phyloP scores from a whole-genome alignment of 208 protist species.

The Leishmania guyanensis region DNA sequence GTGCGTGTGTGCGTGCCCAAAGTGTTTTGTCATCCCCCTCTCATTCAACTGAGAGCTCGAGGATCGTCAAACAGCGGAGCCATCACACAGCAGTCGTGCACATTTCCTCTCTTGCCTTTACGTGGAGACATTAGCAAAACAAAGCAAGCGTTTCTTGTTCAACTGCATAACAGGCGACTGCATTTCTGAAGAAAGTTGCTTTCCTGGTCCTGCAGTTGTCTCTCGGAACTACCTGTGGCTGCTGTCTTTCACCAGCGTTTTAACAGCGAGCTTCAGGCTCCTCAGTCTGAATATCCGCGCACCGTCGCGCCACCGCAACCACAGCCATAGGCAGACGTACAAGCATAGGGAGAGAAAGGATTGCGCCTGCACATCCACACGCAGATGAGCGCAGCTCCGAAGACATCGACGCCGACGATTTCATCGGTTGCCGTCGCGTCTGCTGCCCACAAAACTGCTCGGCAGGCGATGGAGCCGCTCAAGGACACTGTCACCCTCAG shows the following conservation, averaged over 20 bases:
- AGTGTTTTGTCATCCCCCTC: neutral
- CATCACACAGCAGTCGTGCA: neutral
- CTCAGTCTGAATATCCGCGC: neutral
- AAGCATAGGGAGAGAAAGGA: neutral
- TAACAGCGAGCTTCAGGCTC: neutral
- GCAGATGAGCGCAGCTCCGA: neutral
- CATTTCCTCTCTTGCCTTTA: neutral
- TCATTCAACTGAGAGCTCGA: neutral
- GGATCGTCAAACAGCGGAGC: neutral
- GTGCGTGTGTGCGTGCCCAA: neutral
- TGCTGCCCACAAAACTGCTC: neutral
- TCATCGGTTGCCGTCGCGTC: neutral
- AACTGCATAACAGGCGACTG: neutral
- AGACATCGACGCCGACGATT: neutral
- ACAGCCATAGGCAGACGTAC: too few species aligned
- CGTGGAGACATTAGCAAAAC: neutral
- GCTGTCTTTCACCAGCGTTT: neutral
- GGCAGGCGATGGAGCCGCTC: neutral
- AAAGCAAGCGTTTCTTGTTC: neutral
- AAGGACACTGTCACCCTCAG: conserved; percentile 16
- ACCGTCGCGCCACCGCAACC: neutral
- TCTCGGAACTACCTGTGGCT: neutral
- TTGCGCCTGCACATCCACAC: neutral
- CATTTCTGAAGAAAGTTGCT: neutral
- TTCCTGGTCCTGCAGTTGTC: neutral